These are phyloP conservation scores for Acephala macrosclerotiorum DNA, from an alignment of 2,329 filamentous ascomycete species.

Conservation along the genomic window DNA sequence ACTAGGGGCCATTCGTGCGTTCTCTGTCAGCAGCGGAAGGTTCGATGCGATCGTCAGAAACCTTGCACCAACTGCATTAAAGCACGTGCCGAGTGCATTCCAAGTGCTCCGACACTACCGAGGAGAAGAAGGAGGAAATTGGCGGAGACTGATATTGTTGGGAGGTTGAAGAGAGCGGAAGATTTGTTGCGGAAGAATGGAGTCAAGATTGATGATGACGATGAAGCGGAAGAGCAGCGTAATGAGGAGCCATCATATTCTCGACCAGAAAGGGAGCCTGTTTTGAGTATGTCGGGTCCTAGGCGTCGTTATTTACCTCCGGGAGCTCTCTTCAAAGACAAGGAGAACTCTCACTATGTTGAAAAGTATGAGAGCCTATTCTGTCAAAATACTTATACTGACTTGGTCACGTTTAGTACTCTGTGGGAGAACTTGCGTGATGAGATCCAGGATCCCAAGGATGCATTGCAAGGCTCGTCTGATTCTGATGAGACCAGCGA, in stretches of 20 bases:
- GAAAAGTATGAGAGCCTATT: slow-evolving; percentile 32
- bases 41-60: slow-evolving; percentile 41
- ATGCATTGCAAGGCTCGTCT: slow-evolving; percentile 43
- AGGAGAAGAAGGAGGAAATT: slow-evolving; percentile 38
- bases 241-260: neutral
- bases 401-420: slow-evolving; percentile 32
- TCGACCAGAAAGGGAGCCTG: neutral
- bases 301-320: slow-evolving; percentile 16
- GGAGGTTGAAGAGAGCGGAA: slow-evolving; percentile 38
- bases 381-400: neutral
- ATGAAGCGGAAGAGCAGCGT: slow-evolving; percentile 14
- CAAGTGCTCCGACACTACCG: slow-evolving; percentile 38
- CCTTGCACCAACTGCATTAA: slow-evolving; percentile 44
- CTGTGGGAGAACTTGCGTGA: slow-evolving; percentile 42
- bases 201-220: slow-evolving; percentile 40
- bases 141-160: slow-evolving; percentile 38
- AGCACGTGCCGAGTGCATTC: slow-evolving; percentile 38
- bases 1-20: slow-evolving; percentile 34
- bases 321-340: slow-evolving; percentile 36
- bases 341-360: slow-evolving; percentile 39
- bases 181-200: slow-evolving; percentile 38
- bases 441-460: slow-evolving; percentile 40
- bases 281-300: slow-evolving; percentile 12
- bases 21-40: slow-evolving; percentile 44
- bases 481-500: slow-evolving; percentile 42